A percentile compares a stretch with the other conserved stretches of the same genome.
Evolutionary conservation across 805 yeast species (phyloP).

Genomic region (Candida chilensis): DNA sequence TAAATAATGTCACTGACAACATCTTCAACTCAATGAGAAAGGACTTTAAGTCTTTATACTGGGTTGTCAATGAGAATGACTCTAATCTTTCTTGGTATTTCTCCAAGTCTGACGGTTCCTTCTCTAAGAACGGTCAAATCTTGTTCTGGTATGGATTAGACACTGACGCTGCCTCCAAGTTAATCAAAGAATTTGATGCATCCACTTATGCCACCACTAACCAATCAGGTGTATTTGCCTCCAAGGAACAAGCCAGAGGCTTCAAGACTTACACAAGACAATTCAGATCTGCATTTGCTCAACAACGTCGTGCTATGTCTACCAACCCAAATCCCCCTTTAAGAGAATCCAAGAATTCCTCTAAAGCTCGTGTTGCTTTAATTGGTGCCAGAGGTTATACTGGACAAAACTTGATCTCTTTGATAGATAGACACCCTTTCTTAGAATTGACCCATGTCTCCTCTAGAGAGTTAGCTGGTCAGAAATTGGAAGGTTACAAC

Average conservation of each 20-base stretch:
- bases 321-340: slow-evolving; percentile 67
- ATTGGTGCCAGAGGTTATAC: slow-evolving; percentile 99
- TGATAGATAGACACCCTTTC: slow-evolving; percentile 82
- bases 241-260: slow-evolving; percentile 40
- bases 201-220: slow-evolving; percentile 23
- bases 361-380: slow-evolving; percentile 71
- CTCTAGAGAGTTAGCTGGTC: slow-evolving; percentile 89
- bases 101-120: slow-evolving; percentile 89
- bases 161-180: slow-evolving; percentile 49
- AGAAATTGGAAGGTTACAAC: slow-evolving; percentile 78
- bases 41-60: slow-evolving; percentile 67
- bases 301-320: neutral
- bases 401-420: slow-evolving; percentile 83
- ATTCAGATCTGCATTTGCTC: slow-evolving; percentile 1
- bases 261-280: slow-evolving; percentile 25
- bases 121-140: slow-evolving; percentile 79
- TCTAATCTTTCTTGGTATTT: slow-evolving; percentile 89
- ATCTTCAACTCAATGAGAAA: slow-evolving; percentile 75
- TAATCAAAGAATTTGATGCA: slow-evolving; percentile 45
- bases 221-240: slow-evolving; percentile 38
- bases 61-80: slow-evolving; percentile 89
- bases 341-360: slow-evolving; percentile 50
- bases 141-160: slow-evolving; percentile 91
- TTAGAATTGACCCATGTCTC: slow-evolving; percentile 89
- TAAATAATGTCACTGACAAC: slow-evolving; percentile 93